Percentiles rank a stretch among this genome's conserved stretches.
Conservation (phyloP, 2,329 filamentous ascomycete genomes). For the Pezicula carpinea region DNA sequence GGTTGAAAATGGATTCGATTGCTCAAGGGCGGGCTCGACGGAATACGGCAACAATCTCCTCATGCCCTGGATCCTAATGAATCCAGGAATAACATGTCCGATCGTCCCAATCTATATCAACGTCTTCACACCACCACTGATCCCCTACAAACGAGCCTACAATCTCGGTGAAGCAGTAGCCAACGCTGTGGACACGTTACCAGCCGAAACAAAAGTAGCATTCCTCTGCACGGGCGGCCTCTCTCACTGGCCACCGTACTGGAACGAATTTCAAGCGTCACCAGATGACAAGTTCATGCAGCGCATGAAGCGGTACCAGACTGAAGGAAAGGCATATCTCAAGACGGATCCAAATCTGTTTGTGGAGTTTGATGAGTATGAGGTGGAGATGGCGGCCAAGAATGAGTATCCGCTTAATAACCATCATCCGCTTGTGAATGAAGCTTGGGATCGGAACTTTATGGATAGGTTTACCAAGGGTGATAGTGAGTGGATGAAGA, state of each 20-base stretch:
- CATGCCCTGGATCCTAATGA: slow-evolving; percentile 29
- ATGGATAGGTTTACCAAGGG: slow-evolving; percentile 20
- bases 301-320: slow-evolving; percentile 27
- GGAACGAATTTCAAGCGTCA: slow-evolving; percentile 23
- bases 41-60: slow-evolving; percentile 28
- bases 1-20: slow-evolving; percentile 23
- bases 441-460: slow-evolving; percentile 25
- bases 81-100: slow-evolving; percentile 17
- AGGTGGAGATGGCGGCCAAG: slow-evolving; percentile 27
- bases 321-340: slow-evolving; percentile 21
- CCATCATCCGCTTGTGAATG: slow-evolving; percentile 28
- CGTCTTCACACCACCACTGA: slow-evolving; percentile 27
- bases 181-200: slow-evolving; percentile 16
- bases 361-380: slow-evolving; percentile 26
- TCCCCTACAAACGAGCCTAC: slow-evolving; percentile 26
- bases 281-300: slow-evolving; percentile 24
- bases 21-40: slow-evolving; percentile 18
- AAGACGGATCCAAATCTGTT: slow-evolving; percentile 23
- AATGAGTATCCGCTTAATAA: slow-evolving; percentile 28
- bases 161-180: slow-evolving; percentile 26
- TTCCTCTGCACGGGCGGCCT: slow-evolving; percentile 23
- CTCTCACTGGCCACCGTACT: slow-evolving; percentile 29
- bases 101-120: slow-evolving; percentile 27
- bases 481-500: slow-evolving; percentile 9
- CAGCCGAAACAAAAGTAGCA: slow-evolving; percentile 12